A percentile compares a stretch with the other conserved stretches of the same genome.
Conservation (phyloP, 768 basidiomycete genomes). For the Kwoniella bestiolae region DNA sequence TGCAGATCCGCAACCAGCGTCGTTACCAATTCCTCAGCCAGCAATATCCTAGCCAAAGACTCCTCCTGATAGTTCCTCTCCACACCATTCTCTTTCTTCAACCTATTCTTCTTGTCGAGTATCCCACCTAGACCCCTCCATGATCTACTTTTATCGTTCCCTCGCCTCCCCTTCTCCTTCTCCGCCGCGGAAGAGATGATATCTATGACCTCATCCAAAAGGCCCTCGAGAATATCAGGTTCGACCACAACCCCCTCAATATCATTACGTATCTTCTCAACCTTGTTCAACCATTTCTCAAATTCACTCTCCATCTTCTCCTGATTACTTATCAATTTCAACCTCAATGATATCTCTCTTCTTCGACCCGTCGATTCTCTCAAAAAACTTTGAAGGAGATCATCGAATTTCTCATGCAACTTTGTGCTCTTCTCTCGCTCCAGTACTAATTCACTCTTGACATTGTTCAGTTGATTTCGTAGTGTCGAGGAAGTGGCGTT, state of each 20-base stretch:
- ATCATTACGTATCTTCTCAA: constrained; percentile 34
- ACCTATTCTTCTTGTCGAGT: constrained; percentile 15
- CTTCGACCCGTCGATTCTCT: constrained; percentile 56
- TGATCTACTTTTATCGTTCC: constrained; percentile 20
- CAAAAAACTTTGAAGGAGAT: constrained; percentile 49
- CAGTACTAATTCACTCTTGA: constrained; percentile 29
- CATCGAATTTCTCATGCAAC: constrained; percentile 47
- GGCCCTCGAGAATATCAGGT: constrained; percentile 36
- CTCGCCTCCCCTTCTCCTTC: background rate
- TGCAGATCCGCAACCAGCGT: constrained; percentile 55
- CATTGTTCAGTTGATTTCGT: constrained; percentile 36
- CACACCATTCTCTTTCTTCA: background rate
- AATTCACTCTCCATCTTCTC: constrained; percentile 45
- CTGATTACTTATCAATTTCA: constrained; percentile 45
- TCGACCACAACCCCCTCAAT: constrained; percentile 49
- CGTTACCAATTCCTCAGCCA: constrained; percentile 55
- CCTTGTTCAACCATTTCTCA: constrained; percentile 49
- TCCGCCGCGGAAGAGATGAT: constrained; percentile 18
- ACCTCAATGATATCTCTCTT: constrained; percentile 53
- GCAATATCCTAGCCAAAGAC: constrained; percentile 43
- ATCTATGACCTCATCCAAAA: constrained; percentile 48
- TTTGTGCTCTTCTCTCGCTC: constrained; percentile 37
- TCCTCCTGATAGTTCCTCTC: constrained; percentile 29
- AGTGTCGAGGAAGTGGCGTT: constrained; percentile 50
- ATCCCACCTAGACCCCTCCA: constrained; percentile 36